These are phyloP conservation scores for Haplosporangium sp. DNA, from an alignment of 371 early-diverging fungal genomes.

Conservation along the genomic window DNA sequence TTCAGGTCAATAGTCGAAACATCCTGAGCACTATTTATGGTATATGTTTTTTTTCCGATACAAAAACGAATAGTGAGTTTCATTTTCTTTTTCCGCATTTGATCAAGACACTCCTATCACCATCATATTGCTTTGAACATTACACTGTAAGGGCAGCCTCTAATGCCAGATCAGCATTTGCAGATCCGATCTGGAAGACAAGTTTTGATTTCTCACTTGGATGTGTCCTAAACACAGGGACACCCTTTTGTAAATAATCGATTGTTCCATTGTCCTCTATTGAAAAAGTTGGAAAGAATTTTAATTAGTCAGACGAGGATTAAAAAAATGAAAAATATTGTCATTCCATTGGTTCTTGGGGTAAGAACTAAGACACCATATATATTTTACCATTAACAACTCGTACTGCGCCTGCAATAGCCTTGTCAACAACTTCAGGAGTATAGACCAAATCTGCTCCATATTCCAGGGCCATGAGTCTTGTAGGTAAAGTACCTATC, in stretches of 20 bases:
- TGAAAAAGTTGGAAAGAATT: not conserved
- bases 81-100: too few relatives aligned
- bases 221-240: conserved; percentile 73
- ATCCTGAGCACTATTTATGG: conserved; percentile 74
- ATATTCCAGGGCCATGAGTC: conserved; percentile 84
- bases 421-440: conserved; percentile 92
- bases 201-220: conserved; percentile 72
- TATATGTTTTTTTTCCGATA: not conserved
- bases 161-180: conserved; percentile 88
- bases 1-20: conserved; percentile 93
- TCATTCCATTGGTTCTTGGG: too few relatives aligned
- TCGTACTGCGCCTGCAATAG: conserved; percentile 85
- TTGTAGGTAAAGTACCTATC: conserved; percentile 89
- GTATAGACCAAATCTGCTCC: conserved; percentile 96
- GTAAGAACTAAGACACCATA: too few relatives aligned
- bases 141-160: conserved; percentile 89
- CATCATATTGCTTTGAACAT: not conserved
- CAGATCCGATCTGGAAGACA: conserved; percentile 86
- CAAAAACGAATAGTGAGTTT: not conserved
- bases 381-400: conserved; percentile 68
- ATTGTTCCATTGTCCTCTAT: conserved; percentile 75
- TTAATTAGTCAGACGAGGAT: too few relatives aligned
- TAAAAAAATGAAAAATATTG: not conserved
- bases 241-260: conserved; percentile 71
- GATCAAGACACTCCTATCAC: too few relatives aligned